These are phyloP conservation scores for Erigeron canadensis DNA, from an alignment of 129 eudicot species.

Conservation along the genomic window DNA sequence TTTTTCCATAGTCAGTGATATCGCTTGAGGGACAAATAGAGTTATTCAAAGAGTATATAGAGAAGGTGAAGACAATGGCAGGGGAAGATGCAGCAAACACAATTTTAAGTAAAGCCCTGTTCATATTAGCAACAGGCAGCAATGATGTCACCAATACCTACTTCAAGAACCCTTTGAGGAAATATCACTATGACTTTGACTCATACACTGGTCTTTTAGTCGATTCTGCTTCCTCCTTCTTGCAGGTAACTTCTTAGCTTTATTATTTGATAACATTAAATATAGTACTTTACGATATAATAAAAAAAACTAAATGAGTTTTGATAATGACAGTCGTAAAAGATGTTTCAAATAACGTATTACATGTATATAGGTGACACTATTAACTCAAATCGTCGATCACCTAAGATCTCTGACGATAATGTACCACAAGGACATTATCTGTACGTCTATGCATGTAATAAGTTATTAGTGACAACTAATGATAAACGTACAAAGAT, in stretches of 20 bases:
- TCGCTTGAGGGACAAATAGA: conserved; percentile 60
- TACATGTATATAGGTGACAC: too few species aligned
- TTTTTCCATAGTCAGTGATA: conserved; percentile 50
- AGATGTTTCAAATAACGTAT: too few species aligned
- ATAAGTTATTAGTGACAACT: too few species aligned
- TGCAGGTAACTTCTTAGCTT: conserved; percentile 42
- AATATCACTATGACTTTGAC: conserved; percentile 38
- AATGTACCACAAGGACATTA: too few species aligned
- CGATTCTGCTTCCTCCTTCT: conserved; percentile 51
- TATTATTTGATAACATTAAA: neutral
- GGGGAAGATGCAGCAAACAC: conserved; percentile 51
- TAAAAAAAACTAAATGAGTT: too few species aligned
- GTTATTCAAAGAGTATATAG: conserved; percentile 61
- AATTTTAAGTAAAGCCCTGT: conserved; percentile 49
- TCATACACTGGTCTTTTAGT: conserved; percentile 59
- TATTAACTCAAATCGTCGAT: too few species aligned
- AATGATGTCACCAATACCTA: conserved; percentile 74
- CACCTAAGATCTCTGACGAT: too few species aligned
- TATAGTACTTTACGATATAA: too few species aligned
- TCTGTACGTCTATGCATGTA: too few species aligned
- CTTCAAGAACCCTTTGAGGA: conserved; percentile 52
- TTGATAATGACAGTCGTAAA: too few species aligned
- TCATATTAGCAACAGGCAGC: conserved; percentile 55
- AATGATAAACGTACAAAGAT: too few species aligned
- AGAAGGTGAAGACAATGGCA: conserved; percentile 45